Evolutionary conservation across 2,329 filamentous ascomycete species (phyloP).

Genomic region (Plectosphaerella sp.): DNA sequence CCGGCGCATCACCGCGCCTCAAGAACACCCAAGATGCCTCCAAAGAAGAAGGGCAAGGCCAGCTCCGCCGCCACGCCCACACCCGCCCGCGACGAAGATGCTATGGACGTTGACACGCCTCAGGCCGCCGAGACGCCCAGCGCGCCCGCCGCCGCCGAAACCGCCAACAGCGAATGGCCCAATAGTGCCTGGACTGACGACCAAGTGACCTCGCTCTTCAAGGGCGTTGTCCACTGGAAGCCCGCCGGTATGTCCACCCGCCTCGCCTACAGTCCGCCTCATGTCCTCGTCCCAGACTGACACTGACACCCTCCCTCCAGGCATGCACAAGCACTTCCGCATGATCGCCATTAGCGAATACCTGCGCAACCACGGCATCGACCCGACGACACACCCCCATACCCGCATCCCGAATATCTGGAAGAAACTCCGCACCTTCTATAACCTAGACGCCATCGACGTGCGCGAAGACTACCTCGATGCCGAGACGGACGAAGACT

Average conservation of each 20-base stretch:
- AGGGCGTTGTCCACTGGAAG: conserved; percentile 90
- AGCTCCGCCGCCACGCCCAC: conserved; percentile 54
- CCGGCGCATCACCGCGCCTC: too few relatives aligned
- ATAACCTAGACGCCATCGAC: conserved; percentile 81
- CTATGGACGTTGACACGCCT: conserved; percentile 56
- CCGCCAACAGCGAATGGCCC: conserved; percentile 16
- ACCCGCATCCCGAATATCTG: conserved; percentile 89
- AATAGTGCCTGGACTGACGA: conserved; percentile 90
- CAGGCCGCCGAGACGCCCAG: conserved; percentile 45
- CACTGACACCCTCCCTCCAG: conserved; percentile 36
- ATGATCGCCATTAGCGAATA: conserved; percentile 83
- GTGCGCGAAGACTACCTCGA: conserved; percentile 67
- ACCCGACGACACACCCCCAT: conserved; percentile 66
- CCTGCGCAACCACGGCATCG: conserved; percentile 73
- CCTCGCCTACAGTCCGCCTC: neutral
- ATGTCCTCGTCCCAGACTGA: conserved; percentile 13
- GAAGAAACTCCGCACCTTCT: conserved; percentile 78
- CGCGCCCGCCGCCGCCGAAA: conserved; percentile 31
- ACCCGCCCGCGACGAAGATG: conserved; percentile 50
- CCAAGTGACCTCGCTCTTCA: conserved; percentile 88
- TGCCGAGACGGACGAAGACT: conserved; percentile 51
- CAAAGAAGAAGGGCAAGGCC: conserved; percentile 62
- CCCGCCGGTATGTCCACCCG: conserved; percentile 65
- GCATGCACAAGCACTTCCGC: conserved; percentile 91
- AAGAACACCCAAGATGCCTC: conserved; percentile 49